These are phyloP conservation scores for Cyclocybe aegerita DNA, from an alignment of 768 basidiomycete genomes.

Conservation along the genomic window DNA sequence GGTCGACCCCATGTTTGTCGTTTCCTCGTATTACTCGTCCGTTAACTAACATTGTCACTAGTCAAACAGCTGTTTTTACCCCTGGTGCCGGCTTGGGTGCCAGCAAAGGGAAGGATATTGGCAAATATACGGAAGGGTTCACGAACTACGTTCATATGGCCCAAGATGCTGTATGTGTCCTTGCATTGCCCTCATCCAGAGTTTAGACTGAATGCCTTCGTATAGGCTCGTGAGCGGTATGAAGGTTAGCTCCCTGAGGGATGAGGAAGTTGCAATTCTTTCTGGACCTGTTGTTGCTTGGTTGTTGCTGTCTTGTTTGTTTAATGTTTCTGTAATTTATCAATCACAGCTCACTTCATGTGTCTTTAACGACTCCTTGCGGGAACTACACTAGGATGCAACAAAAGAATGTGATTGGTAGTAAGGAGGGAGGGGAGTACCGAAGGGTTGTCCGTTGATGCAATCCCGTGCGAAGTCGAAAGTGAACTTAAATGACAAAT, in stretches of 20 bases:
- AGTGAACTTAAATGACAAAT: too few relatives aligned
- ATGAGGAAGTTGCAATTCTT: too few relatives aligned
- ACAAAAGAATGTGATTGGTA: not conserved
- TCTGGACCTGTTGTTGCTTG: too few relatives aligned
- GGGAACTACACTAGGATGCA: too few relatives aligned
- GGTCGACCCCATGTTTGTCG: conserved; percentile 80
- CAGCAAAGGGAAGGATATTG: conserved; percentile 82
- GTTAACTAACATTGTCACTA: conserved; percentile 25
- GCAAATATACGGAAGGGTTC: conserved; percentile 68
- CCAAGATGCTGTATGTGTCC: conserved; percentile 59
- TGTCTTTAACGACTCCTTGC: not conserved
- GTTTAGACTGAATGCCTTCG: conserved; percentile 8
- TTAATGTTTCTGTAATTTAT: too few relatives aligned
- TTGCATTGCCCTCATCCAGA: conserved; percentile 3
- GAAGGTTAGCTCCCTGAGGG: conserved; percentile 18
- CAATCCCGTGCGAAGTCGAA: too few relatives aligned
- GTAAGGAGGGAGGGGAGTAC: conserved; percentile 39
- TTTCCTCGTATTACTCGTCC: conserved; percentile 1
- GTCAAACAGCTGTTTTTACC: conserved; percentile 83
- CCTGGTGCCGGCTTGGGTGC: conserved; percentile 92
- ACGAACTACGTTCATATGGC: conserved; percentile 71
- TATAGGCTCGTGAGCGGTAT: conserved; percentile 42
- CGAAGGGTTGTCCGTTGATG: too few relatives aligned
- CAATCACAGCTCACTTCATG: not conserved
- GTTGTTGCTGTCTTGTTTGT: too few relatives aligned